Evolutionary conservation across 2,329 filamentous ascomycete genomes (phyloP), one percentile per base, ranked within the genome.

Genomic region (Aspergillus sp.): DNA sequence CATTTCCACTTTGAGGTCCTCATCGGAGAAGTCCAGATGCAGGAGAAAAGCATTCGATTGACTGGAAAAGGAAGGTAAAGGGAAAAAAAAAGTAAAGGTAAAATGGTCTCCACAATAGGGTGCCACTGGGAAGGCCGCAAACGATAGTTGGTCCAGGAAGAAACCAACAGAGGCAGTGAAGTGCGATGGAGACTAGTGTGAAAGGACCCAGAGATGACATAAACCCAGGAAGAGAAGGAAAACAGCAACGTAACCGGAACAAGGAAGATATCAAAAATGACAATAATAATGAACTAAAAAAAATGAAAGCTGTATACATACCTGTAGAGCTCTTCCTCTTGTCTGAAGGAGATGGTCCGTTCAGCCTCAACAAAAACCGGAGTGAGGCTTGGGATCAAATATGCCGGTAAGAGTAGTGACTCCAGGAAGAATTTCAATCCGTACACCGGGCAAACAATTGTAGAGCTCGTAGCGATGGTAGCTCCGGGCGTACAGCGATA

Each of bases 391-490:
- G 12, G 32, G 45, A 45, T n/a, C 41, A 47, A 43, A 49, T 47
- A 36, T 55, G 55, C 23, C 28, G 55, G 25, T 23, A 55, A 52
- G 45, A 53, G 57, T 62, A 65, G 57, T 58, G 60, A 62, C 57
- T 63, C 60, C 47, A 30, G 48, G 50, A 60, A 59, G 62, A 53
- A 54, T 59, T 57, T 50, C 58, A 53, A 56, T 59, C 39, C 45
- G 59, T 38, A 51, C 38, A 56, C 58, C 39, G 53, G 21, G 19
- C 28, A 39, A 28, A 45, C 21, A 52, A 52, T 25, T 30, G 48
- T 39, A 32, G n/a, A 49, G 23, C 51, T 12, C 41, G 47, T 32
- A 48, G 17, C n/a, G 19, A 15, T 15, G 12, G 38, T 7, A 30
- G 32, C 43, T 10, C 28, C 39, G 55, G 39, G 45, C n/a, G 28